Conservation (phyloP, 306 rosid genomes). For the Cucurbita argyrosperma region DNA sequence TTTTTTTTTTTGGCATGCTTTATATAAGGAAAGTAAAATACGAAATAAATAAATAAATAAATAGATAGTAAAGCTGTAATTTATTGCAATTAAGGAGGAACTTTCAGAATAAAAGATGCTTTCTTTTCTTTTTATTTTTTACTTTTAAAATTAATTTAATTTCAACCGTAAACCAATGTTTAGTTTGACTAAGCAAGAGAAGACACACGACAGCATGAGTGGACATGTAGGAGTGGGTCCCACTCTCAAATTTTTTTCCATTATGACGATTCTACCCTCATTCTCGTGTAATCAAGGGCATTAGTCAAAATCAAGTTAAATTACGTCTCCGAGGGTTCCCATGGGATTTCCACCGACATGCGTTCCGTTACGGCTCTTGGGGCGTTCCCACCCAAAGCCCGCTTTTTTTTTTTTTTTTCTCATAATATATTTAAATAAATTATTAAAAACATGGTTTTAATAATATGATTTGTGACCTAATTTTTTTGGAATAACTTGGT, state of each 20-base stretch:
- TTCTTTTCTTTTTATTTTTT: not conserved
- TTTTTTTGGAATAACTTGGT: too few relatives aligned
- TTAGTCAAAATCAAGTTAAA: not conserved
- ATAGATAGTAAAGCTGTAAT: not conserved
- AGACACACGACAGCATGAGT: not conserved
- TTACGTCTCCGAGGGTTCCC: too few relatives aligned
- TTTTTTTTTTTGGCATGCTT: too few relatives aligned
- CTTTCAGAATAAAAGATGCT: not conserved
- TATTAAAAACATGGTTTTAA: too few relatives aligned
- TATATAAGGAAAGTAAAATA: too few relatives aligned
- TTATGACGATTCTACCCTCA: not conserved
- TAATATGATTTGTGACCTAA: too few relatives aligned
- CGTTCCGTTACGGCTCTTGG: not conserved
- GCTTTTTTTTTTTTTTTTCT: not conserved
- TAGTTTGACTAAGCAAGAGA: not conserved
- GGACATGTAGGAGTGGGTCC: conserved; percentile 1
- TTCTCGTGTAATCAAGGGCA: not conserved
- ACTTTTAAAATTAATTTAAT: too few relatives aligned
- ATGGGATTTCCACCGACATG: not conserved
- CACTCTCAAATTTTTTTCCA: not conserved
- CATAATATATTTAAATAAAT: too few relatives aligned
- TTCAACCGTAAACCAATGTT: not conserved
- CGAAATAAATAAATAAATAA: too few relatives aligned
- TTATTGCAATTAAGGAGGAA: not conserved
- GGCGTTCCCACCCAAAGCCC: not conserved